Conservation (phyloP, 2,329 filamentous ascomycete species). For the Ophiocordyceps unilateralis region DNA sequence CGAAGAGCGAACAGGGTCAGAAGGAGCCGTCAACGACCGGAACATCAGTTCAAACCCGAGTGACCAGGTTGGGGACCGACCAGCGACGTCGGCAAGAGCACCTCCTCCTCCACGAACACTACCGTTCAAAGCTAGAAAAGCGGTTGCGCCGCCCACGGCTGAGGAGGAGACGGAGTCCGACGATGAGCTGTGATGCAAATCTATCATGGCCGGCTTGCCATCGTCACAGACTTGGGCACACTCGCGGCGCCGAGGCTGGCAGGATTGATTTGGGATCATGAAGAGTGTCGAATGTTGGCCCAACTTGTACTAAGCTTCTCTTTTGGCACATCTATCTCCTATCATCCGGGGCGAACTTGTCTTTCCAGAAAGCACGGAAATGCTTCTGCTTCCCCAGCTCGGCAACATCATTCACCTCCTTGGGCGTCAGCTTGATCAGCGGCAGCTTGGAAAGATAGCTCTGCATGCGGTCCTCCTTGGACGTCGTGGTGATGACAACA, state of each 20-base stretch:
- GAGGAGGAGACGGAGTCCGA: constrained; percentile 36
- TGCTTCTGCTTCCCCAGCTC: constrained; percentile 42
- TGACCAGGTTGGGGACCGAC: not conserved
- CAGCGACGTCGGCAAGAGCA: constrained; percentile 2
- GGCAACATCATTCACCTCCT: constrained; percentile 39
- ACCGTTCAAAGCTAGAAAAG: constrained; percentile 24
- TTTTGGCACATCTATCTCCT: constrained; percentile 9
- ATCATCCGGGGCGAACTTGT: constrained; percentile 35
- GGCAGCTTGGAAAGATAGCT: constrained; percentile 33
- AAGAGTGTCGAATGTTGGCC: not conserved
- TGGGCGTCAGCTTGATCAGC: constrained; percentile 39
- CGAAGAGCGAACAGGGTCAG: constrained; percentile 12
- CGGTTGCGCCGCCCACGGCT: constrained; percentile 9
- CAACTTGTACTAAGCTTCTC: not conserved
- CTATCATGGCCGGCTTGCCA: not conserved
- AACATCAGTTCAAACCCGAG: not conserved
- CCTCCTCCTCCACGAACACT: constrained; percentile 23
- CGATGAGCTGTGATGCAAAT: constrained; percentile 28
- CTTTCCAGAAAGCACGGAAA: constrained; percentile 39
- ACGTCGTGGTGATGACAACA: constrained; percentile 41
- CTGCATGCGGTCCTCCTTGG: constrained; percentile 37
- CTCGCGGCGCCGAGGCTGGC: not conserved
- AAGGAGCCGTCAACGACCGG: not conserved
- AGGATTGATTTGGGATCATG: not conserved
- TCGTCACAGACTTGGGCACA: not conserved